Evolutionary conservation across 2,329 filamentous ascomycete genomes (phyloP), one percentile per base, ranked within the genome.

Genomic region (Fusarium sp.): DNA sequence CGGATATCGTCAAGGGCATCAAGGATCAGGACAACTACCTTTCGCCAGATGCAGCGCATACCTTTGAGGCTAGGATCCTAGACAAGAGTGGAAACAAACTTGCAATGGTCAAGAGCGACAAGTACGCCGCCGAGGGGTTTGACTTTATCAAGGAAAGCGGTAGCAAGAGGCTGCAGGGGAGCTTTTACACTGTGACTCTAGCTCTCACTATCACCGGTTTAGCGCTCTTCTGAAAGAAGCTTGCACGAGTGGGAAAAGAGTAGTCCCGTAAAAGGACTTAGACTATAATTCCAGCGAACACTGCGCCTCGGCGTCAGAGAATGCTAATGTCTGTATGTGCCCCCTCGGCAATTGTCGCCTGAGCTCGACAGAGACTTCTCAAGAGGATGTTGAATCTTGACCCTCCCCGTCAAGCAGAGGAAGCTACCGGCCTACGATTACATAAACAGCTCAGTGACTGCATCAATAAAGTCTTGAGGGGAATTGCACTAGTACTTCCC

Each of bases 81-180:
- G 23, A 45, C n/a, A 20, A 8, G 18, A 37, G 34, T 1, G 34
- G 34, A n/a, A n/a, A 37, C 5, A 37, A 37, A 2, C 10, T 37
- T 1, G 16, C 50, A 16, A 1, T 5, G 10, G 14, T 56, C 2
- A 7, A 43, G 7, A 55, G 37, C 9, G 21, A 43, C 1, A 34
- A 43, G 14, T 59, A 55, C 27, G 49, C 49, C 5, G 27, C 27
- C 23, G 14, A 59, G 3, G 37, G 49, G 4, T 34, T 21, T 43
- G 49, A 23, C 1, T 28, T 43, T 4, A 56, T 59, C 9, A 25
- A 12, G 9, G 34, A 43, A 10, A n/a, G 7, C 42, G 55, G 18
- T 1, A 56, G 14, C 1, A 56, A 34, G 8, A 8, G n/a, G 0
- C 4, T n/a, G 0, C 37, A 23, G 12, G 4, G 14, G 3, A 12